Evolutionary conservation across 768 basidiomycete species (phyloP).

Genomic region (Psilocybe cubensis): DNA sequence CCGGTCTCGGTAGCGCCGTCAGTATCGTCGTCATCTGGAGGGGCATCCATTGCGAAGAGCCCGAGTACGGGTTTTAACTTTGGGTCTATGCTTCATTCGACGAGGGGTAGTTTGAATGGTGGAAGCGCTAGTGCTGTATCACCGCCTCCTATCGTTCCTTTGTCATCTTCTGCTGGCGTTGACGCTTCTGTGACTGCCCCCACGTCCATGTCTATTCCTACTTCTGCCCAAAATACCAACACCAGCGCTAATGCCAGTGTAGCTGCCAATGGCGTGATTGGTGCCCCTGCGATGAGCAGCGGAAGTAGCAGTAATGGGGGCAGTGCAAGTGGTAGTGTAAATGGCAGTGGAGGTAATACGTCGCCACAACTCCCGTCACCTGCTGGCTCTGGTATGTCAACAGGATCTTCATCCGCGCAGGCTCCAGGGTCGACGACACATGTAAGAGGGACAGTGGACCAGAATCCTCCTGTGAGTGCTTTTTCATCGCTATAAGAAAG

Average conservation of each 20-base stretch:
- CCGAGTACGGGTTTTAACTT: slow-evolving; percentile 4
- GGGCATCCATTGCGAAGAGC: not conserved
- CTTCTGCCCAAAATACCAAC: not conserved
- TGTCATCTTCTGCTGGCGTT: not conserved
- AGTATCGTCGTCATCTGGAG: slow-evolving; percentile 2
- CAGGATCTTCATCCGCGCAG: not conserved
- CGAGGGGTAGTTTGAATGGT: not conserved
- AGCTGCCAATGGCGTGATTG: slow-evolving; percentile 12
- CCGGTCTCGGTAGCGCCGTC: slow-evolving; percentile 5
- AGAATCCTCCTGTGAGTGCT: slow-evolving; percentile 85
- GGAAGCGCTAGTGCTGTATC: not conserved
- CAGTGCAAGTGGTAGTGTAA: slow-evolving; percentile 17
- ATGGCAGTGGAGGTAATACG: slow-evolving; percentile 42
- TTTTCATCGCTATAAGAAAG: slow-evolving; percentile 7
- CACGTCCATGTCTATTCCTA: not conserved
- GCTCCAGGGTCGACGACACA: slow-evolving; percentile 24
- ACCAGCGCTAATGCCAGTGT: not conserved
- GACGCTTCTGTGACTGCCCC: not conserved
- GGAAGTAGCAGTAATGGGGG: slow-evolving; percentile 15
- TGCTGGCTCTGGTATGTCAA: slow-evolving; percentile 44
- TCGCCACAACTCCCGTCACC: slow-evolving; percentile 83
- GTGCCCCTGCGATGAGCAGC: slow-evolving; percentile 13
- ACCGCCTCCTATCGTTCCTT: not conserved
- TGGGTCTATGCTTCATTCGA: not conserved
- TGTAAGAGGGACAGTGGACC: slow-evolving; percentile 59